Evolutionary conservation across 2,329 filamentous ascomycete genomes (phyloP).

Genomic region (Alternaria sp.): DNA sequence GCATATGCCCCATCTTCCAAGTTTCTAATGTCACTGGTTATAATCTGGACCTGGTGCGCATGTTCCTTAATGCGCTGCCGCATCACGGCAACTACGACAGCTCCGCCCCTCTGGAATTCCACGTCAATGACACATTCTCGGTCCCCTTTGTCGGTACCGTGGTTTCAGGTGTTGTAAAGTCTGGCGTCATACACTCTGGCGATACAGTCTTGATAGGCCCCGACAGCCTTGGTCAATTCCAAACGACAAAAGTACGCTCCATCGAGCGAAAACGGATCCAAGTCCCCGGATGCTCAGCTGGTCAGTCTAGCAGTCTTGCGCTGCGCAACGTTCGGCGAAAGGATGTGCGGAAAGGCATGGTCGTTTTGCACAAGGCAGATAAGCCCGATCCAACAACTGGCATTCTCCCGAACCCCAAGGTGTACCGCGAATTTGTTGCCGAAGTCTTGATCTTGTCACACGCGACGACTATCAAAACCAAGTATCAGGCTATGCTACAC

Average conservation of each 20-base stretch:
- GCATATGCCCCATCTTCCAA: slow-evolving; percentile 97
- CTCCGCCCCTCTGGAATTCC: slow-evolving; percentile 86
- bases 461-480: slow-evolving; percentile 94
- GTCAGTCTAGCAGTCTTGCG: slow-evolving; percentile 92
- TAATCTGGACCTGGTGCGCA: slow-evolving; percentile 86
- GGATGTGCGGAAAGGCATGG: slow-evolving; percentile 97
- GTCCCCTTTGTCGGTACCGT: slow-evolving; percentile 97
- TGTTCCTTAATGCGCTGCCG: slow-evolving; percentile 93
- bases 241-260: slow-evolving; percentile 82
- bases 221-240: slow-evolving; percentile 89
- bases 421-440: slow-evolving; percentile 64
- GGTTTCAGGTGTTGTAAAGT: slow-evolving; percentile 90
- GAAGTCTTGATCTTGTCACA: slow-evolving; percentile 94
- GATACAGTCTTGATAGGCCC: slow-evolving; percentile 89
- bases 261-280: slow-evolving; percentile 94
- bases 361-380: slow-evolving; percentile 85
- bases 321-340: slow-evolving; percentile 86
- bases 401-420: slow-evolving; percentile 57
- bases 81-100: slow-evolving; percentile 93
- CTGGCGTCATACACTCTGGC: slow-evolving; percentile 83
- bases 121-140: slow-evolving; percentile 97
- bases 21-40: slow-evolving; percentile 97
- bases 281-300: slow-evolving; percentile 86
- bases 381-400: slow-evolving; percentile 60
- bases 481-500: slow-evolving; percentile 98